These are phyloP conservation scores for Eleusine coracana DNA, from an alignment of 176 grass and related monocot genomes.

Conservation along the genomic window DNA sequence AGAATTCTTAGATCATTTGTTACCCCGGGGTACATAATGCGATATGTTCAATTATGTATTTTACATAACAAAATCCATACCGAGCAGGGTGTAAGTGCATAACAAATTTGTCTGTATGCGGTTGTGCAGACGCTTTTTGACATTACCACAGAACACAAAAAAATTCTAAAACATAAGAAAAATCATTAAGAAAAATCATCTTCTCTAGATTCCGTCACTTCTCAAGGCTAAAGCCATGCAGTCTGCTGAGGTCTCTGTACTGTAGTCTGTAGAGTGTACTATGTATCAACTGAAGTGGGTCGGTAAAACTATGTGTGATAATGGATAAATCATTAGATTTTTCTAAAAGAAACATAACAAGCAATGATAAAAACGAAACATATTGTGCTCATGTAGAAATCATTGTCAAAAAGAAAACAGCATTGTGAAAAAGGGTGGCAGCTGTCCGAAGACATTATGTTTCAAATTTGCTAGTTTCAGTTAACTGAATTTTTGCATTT, in stretches of 20 bases:
- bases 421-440: neutral
- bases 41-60: neutral
- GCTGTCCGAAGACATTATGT: neutral
- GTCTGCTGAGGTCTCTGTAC: slow-evolving; percentile 22
- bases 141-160: slow-evolving; percentile 18
- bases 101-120: neutral
- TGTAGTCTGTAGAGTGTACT: slow-evolving; percentile 2
- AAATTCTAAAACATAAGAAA: neutral
- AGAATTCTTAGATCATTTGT: neutral
- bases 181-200: neutral
- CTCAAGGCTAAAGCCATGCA: slow-evolving; percentile 4
- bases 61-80: neutral
- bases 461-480: no score
- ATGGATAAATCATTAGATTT: neutral
- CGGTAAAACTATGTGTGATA: neutral
- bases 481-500: no score
- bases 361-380: neutral
- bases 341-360: neutral
- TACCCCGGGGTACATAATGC: neutral
- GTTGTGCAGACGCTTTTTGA: slow-evolving; percentile 1
- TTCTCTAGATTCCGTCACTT: neutral
- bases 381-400: neutral
- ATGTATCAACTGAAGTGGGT: neutral
- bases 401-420: no score
- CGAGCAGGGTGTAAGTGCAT: neutral